Conservation (phyloP, 139 green algal genomes). For the Axilococcus clingmanii region DNA sequence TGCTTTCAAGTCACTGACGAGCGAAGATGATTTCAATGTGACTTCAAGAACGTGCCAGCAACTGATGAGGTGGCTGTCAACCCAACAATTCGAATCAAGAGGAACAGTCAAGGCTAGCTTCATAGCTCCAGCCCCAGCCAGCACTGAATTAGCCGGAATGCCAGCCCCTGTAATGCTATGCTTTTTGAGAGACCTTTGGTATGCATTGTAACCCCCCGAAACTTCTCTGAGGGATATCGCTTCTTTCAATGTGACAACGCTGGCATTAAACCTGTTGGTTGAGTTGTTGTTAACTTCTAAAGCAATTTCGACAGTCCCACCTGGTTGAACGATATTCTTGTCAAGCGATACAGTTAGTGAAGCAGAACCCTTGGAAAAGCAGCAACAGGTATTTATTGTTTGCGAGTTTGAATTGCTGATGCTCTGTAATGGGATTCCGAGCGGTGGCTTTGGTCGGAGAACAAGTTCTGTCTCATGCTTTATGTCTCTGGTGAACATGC, state of each 20-base stretch:
- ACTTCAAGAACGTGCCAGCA: too few relatives aligned
- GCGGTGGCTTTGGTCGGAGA: too few relatives aligned
- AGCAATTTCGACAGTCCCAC: background rate
- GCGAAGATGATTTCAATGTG: too few relatives aligned
- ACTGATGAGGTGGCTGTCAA: too few relatives aligned
- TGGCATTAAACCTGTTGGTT: background rate
- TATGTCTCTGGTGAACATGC: conserved; percentile 3
- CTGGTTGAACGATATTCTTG: background rate
- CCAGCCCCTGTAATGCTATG: background rate
- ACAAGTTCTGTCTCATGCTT: background rate
- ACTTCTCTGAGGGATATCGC: too few relatives aligned
- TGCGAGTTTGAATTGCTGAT: background rate
- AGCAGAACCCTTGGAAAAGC: background rate
- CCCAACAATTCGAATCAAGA: too few relatives aligned
- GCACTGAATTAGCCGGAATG: background rate
- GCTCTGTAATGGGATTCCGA: too few relatives aligned
- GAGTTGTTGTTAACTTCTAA: conserved; percentile 2
- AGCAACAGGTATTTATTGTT: background rate
- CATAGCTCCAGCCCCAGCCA: too few relatives aligned
- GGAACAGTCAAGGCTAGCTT: too few relatives aligned
- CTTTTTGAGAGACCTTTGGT: too few relatives aligned
- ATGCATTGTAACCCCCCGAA: background rate
- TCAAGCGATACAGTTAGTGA: background rate
- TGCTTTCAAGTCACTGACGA: too few relatives aligned
- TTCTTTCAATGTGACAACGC: background rate